phyloP scores from a whole-genome alignment of 371 early-diverging fungal genomes.

The Apophysomyces trapeziformis region DNA sequence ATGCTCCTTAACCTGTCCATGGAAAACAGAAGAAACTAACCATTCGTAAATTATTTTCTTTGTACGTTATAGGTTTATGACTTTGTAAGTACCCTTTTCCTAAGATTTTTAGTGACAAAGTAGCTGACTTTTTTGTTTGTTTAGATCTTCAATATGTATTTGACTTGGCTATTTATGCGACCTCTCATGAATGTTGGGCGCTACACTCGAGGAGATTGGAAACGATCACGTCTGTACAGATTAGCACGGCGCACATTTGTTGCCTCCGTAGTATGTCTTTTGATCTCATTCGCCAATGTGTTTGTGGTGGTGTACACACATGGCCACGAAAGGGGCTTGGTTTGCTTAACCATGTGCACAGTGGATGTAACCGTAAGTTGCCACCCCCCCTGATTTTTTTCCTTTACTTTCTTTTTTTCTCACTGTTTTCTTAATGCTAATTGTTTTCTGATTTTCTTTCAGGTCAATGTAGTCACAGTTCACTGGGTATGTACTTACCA shows the following conservation, averaged over 20 bases:
- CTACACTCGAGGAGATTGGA: slow-evolving; percentile 47
- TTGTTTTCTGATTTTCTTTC: background rate
- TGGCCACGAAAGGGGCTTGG: slow-evolving; percentile 56
- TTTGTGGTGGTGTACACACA: slow-evolving; percentile 46
- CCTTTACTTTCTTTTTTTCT: background rate
- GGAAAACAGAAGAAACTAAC: too few relatives aligned
- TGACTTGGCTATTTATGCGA: slow-evolving; percentile 55
- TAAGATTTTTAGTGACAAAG: too few relatives aligned
- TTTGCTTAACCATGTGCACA: slow-evolving; percentile 60
- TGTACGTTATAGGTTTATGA: too few relatives aligned
- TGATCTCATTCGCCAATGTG: slow-evolving; percentile 55
- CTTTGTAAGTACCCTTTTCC: too few relatives aligned
- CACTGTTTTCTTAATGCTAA: too few relatives aligned
- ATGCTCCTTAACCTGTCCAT: too few relatives aligned
- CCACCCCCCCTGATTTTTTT: background rate
- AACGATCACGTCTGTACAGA: slow-evolving; percentile 43
- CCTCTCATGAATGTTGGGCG: slow-evolving; percentile 46
- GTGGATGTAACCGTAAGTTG: slow-evolving; percentile 56
- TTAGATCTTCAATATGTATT: slow-evolving; percentile 41
- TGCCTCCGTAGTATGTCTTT: slow-evolving; percentile 53
- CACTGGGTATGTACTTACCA: slow-evolving; percentile 32
- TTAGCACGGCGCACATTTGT: slow-evolving; percentile 55
- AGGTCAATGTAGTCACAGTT: slow-evolving; percentile 62
- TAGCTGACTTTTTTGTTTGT: slow-evolving; percentile 25
- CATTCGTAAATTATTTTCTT: too few relatives aligned